Base-by-base conservation (phyloP, 352 stramenopile species). In the Globisporangium ultimum region DNA sequence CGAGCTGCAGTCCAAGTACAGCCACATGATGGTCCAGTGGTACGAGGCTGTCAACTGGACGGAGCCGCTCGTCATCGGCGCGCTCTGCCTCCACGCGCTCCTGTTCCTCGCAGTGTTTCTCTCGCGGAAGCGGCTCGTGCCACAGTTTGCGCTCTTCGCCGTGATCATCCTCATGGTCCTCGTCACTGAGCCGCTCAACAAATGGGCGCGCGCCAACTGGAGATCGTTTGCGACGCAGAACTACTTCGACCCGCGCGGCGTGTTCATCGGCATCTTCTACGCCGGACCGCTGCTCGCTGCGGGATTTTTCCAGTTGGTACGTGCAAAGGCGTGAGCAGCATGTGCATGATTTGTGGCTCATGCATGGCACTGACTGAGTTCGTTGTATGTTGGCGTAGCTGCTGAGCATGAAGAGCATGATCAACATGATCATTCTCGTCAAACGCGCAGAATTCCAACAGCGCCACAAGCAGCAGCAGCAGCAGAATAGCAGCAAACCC, bases 251-350 rank as follows among this genome's bases (percentile, higher is more conserved):
- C 54, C 73, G 45, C 71, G 76, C 18, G 86, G 86, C 0, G 76
- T 95, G 14, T 95, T 95, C 64, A 89, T 93, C 62, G 79, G 75
- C 24, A 87, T 92, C 61, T 91, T 95, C 63, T 90, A 88, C 61
- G 82, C 80, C 2, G 84, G 69, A 6, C 86, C 86, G 14, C 60
- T 95, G 56, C 74, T 95, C 20, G 72, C 67, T n/a, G 66, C 80
- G 12, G 82, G 82, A 4, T 91, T 95, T 62, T 79, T 91, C 60
- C 84, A 93, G 63, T 46, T 93, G 66, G 77, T 92, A 46, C 56
- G 63, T 18, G 20, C 17, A 15, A 18, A 18, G 14, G 24, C 2
- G 41, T 63, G 43, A 15, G 22, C 15, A 22, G 24, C 2, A 36
- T 63, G 43, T 12, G 22, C 11, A 22, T 28, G 8, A 20, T 15